Evolutionary conservation across 345 rosid species (phyloP).

Genomic region (Camelina laxa): DNA sequence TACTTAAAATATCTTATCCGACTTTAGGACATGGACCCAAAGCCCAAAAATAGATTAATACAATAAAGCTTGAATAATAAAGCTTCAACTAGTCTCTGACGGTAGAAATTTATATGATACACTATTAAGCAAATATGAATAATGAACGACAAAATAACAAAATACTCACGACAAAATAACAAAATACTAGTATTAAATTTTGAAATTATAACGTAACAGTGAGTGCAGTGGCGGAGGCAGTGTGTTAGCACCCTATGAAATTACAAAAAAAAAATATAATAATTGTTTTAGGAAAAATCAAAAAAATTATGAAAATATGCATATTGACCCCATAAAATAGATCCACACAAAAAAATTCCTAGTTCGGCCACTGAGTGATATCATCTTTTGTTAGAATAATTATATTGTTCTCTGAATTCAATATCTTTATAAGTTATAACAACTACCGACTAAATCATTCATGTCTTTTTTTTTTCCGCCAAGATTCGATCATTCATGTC

Average conservation of each 20-base stretch:
- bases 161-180: background rate
- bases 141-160: background rate
- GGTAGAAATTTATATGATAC: background rate
- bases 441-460: constrained; percentile 19
- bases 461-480: background rate
- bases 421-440: constrained; percentile 11
- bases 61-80: background rate
- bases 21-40: constrained; percentile 31
- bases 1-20: constrained; percentile 37
- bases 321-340: too few species aligned
- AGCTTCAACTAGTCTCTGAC: constrained; percentile 13
- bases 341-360: too few species aligned
- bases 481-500: constrained; percentile 17
- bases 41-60: constrained; percentile 3
- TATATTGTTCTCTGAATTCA: background rate
- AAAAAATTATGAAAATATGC: too few species aligned
- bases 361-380: too few species aligned
- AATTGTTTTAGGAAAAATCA: too few species aligned
- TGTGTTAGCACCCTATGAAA: too few species aligned
- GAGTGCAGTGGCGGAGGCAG: too few species aligned
- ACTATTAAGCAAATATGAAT: background rate
- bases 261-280: too few species aligned
- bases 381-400: background rate
- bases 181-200: background rate
- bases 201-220: background rate